phyloP scores from a whole-genome alignment of 2,329 filamentous ascomycete species.

The Exophiala phaeomuriformis region DNA sequence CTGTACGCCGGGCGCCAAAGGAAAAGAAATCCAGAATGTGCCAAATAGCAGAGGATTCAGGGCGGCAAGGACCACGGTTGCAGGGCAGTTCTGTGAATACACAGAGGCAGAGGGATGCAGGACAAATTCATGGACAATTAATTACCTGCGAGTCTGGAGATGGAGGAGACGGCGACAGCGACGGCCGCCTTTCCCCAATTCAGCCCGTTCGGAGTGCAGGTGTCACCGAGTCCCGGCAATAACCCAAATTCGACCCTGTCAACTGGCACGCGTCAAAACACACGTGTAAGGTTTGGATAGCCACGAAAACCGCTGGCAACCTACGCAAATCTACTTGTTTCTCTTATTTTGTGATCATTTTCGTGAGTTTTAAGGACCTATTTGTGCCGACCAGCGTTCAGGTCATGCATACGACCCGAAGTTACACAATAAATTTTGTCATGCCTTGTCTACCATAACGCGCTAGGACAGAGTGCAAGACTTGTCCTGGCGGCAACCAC shows the following conservation, averaged over 20 bases:
- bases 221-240: background rate
- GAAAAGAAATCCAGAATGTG: constrained; percentile 6
- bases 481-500: background rate
- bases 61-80: background rate
- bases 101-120: constrained; percentile 5
- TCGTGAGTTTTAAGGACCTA: background rate
- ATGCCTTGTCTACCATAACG: constrained; percentile 1
- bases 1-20: constrained; percentile 20
- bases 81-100: background rate
- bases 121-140: constrained; percentile 2
- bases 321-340: too few species aligned
- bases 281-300: too few species aligned
- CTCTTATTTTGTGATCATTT: too few species aligned
- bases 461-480: background rate
- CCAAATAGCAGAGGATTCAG: constrained; percentile 5
- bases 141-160: constrained; percentile 5
- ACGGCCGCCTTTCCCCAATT: constrained; percentile 6
- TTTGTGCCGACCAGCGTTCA: constrained; percentile 7
- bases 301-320: too few species aligned
- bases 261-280: too few species aligned
- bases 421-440: background rate
- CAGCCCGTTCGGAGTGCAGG: background rate
- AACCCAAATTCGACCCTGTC: background rate
- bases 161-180: background rate
- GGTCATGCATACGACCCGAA: constrained; percentile 7